Evolutionary conservation across 805 yeast species (phyloP).

Genomic region (Teunomyces atbi): DNA sequence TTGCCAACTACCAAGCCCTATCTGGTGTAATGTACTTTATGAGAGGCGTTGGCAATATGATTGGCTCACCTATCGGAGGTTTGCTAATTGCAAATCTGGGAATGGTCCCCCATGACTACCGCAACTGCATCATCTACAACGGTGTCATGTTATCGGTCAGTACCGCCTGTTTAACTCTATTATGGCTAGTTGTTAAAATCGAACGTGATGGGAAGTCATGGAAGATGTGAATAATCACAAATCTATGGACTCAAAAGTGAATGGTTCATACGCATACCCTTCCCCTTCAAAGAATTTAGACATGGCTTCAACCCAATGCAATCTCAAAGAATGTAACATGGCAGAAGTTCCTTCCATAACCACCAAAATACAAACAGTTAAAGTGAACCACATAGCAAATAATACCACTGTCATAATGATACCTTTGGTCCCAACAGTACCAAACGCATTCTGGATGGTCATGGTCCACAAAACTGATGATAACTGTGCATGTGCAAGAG

Average conservation of each 20-base stretch:
- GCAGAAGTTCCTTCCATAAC: conserved; percentile 99
- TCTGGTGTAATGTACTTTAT: conserved; percentile 32
- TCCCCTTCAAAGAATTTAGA: conserved; percentile 97
- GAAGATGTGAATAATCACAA: conserved; percentile 10
- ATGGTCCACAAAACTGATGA: conserved; percentile 94
- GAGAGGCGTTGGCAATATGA: conserved; percentile 31
- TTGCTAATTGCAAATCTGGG: conserved; percentile 19
- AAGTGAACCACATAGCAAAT: conserved; percentile 92
- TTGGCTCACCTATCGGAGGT: conserved; percentile 38
- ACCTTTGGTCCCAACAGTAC: conserved; percentile 60
- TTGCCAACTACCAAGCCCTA: conserved; percentile 28
- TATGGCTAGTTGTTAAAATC: conserved; percentile 10
- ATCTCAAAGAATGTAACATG: conserved; percentile 96
- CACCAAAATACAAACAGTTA: conserved; percentile 88
- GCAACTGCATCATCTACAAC: conserved; percentile 25
- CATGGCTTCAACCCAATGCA: conserved; percentile 99
- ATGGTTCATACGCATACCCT: conserved; percentile 89
- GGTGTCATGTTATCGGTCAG: conserved; percentile 21
- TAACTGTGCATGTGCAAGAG: conserved; percentile 94
- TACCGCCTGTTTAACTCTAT: conserved; percentile 12
- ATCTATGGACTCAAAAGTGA: conserved; percentile 48
- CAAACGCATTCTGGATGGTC: conserved; percentile 84
- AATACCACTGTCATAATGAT: conserved; percentile 72
- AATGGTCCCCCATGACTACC: conserved; percentile 16
- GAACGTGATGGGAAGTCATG: conserved; percentile 9